Conservation (phyloP, 805 yeast genomes). For the Pichia pseudocactophila region DNA sequence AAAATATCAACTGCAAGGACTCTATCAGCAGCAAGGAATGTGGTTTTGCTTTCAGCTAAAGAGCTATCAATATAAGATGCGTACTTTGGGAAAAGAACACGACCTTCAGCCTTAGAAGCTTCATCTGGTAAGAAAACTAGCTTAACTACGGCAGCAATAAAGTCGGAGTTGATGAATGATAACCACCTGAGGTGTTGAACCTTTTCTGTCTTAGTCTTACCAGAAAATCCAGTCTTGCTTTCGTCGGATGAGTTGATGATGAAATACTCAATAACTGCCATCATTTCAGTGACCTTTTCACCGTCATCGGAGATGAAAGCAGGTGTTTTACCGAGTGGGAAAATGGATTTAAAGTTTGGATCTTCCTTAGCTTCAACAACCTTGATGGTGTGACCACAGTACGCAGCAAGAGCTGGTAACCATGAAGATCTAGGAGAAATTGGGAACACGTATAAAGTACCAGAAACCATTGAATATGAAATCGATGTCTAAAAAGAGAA, state of each 20-base stretch:
- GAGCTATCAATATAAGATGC: not conserved
- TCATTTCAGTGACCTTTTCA: conserved; percentile 4
- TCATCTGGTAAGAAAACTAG: not conserved
- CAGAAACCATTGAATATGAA: conserved; percentile 9
- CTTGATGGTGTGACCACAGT: not conserved
- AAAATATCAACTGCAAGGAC: conserved; percentile 1
- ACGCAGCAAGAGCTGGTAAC: not conserved
- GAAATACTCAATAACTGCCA: conserved; percentile 5
- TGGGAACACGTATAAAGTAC: conserved; percentile 7
- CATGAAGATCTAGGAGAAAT: conserved; percentile 5
- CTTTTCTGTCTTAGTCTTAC: conserved; percentile 50
- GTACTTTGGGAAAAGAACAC: not conserved
- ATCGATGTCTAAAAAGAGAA: too few relatives aligned
- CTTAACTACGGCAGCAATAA: not conserved
- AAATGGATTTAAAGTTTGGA: not conserved
- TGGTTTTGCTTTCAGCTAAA: not conserved
- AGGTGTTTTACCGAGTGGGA: conserved; percentile 4
- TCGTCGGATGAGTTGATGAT: not conserved
- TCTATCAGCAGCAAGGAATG: not conserved
- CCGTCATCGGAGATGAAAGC: conserved; percentile 5
- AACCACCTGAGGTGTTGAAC: conserved; percentile 64
- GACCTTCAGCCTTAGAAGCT: not conserved
- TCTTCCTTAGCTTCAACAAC: not conserved
- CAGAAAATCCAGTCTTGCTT: conserved; percentile 36
- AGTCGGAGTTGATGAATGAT: conserved; percentile 64